phyloP scores from a whole-genome alignment of 345 rosid genomes.

The Gossypium anomalum region DNA sequence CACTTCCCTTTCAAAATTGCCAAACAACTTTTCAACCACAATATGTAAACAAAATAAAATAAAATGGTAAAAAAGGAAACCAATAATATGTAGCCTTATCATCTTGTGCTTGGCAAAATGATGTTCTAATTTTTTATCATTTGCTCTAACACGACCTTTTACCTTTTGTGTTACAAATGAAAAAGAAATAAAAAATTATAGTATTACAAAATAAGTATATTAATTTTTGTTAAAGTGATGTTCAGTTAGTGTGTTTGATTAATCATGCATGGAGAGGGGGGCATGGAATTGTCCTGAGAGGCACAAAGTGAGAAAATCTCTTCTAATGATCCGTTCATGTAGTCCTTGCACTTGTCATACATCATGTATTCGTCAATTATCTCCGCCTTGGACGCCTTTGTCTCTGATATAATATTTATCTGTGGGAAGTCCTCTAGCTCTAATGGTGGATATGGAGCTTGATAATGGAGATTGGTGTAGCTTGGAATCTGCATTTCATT shows the following conservation, averaged over 20 bases:
- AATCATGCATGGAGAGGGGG: constrained; percentile 28
- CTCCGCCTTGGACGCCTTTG: constrained; percentile 24
- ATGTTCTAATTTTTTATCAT: constrained; percentile 16
- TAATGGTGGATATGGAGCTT: constrained; percentile 39
- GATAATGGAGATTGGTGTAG: constrained; percentile 29
- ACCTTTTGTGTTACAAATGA: constrained; percentile 16
- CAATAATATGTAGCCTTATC: not conserved
- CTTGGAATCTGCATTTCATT: constrained; percentile 35
- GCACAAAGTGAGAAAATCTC: constrained; percentile 41
- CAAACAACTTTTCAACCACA: not conserved
- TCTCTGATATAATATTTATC: constrained; percentile 32
- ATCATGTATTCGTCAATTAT: constrained; percentile 27
- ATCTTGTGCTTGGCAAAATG: constrained; percentile 20
- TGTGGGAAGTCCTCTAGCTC: constrained; percentile 52
- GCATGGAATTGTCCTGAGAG: constrained; percentile 25
- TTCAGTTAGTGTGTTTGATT: constrained; percentile 2
- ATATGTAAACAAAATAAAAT: not conserved
- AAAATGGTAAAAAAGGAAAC: not conserved
- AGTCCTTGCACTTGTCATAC: constrained; percentile 32
- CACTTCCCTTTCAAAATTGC: constrained; percentile 17
- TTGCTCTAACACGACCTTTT: constrained; percentile 15
- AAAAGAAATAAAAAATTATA: not conserved
- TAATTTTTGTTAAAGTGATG: not conserved
- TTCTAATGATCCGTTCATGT: constrained; percentile 40
- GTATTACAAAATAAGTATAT: constrained; percentile 13